Evolutionary conservation across 495 filamentous ascomycete genomes (phyloP), one percentile per base, ranked within the genome.

Genomic region (Tetracladium setigerum): DNA sequence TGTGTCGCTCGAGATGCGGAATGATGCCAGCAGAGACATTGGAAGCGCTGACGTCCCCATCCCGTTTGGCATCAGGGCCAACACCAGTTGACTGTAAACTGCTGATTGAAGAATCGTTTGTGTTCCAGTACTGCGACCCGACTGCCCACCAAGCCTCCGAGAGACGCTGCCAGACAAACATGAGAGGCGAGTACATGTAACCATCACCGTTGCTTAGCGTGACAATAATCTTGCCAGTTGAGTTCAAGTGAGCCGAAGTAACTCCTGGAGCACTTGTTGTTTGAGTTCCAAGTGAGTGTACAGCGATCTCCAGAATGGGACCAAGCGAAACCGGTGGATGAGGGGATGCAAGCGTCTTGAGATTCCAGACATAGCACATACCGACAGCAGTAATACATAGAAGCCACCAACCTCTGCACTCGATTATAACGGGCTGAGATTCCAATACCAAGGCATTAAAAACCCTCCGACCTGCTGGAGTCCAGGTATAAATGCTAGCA

Each of bases 111-210:
- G 84, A 81, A 52, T 91, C 90, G 31, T 87, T 89, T n/a, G 85
- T 87, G 65, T 95, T 95, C 92, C 94, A 97, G 62, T 97, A 97
- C 62, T 97, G 92, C 59, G 85, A 91, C 17, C 90, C 91, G 1
- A 96, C 87, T 2, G 92, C 90, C 92, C 94, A 99, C 94, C 92
- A 99, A 1, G 85, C 71, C 66, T 99, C 92, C 4, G 86, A 89
- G 11, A 97, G 71, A 9, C 90, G 82, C 68, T 96, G 91, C 92
- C 92, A 99, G n/a, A 81, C 75, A 57, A 78, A 89, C 81, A 97
- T 83, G 14, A 67, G 66, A 0, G 80, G 77, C 1, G 83, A 86
- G 66, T 97, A 99, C 18, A 80, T 77, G 59, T 88, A 97, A 3
- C 94, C 92, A 53, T 97, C 90, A 12, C 92, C 92, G 54, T 95